phyloP scores from a whole-genome alignment of 2,329 filamentous ascomycete species.

The Ascochyta clinopodiicola region DNA sequence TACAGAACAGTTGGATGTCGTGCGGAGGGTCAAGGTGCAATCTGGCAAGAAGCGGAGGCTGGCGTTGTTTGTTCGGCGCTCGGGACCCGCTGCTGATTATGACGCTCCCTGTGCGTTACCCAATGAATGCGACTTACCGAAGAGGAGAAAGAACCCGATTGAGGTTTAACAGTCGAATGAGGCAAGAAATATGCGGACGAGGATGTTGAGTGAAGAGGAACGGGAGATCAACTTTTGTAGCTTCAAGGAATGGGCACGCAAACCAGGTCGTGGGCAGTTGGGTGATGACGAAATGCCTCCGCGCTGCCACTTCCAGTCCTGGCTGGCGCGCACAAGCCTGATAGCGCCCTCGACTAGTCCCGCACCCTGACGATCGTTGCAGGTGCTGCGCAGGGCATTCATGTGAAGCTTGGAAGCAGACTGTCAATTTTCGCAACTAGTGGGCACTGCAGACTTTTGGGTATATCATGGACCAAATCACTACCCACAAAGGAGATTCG shows the following conservation, averaged over 20 bases:
- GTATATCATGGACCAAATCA: neutral
- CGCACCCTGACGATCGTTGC: conserved; percentile 39
- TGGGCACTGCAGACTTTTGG: neutral
- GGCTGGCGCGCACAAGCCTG: conserved; percentile 31
- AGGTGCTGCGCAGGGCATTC: conserved; percentile 19
- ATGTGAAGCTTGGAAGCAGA: conserved; percentile 17
- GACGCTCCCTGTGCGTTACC: conserved; percentile 35
- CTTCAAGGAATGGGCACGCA: conserved; percentile 32
- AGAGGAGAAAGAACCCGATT: conserved; percentile 21
- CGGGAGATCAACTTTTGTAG: conserved; percentile 31
- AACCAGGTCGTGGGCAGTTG: conserved; percentile 39
- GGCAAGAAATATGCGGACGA: conserved; percentile 6
- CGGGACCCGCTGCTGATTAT: conserved; percentile 38
- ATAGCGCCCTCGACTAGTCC: conserved; percentile 21
- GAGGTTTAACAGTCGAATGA: conserved; percentile 2
- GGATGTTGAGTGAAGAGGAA: conserved; percentile 13
- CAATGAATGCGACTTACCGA: conserved; percentile 37
- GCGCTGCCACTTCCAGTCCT: conserved; percentile 26
- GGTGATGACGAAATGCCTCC: conserved; percentile 47
- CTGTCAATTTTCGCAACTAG: neutral
- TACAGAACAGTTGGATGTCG: conserved; percentile 23
- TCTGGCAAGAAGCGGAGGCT: conserved; percentile 45
- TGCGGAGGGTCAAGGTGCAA: conserved; percentile 35
- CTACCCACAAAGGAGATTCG: conserved; percentile 49
- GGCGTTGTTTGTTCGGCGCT: conserved; percentile 31